Percentiles rank a stretch among this genome's conserved stretches.
Conservation (phyloP, 495 filamentous ascomycete species). For the Penicillium silybi region DNA sequence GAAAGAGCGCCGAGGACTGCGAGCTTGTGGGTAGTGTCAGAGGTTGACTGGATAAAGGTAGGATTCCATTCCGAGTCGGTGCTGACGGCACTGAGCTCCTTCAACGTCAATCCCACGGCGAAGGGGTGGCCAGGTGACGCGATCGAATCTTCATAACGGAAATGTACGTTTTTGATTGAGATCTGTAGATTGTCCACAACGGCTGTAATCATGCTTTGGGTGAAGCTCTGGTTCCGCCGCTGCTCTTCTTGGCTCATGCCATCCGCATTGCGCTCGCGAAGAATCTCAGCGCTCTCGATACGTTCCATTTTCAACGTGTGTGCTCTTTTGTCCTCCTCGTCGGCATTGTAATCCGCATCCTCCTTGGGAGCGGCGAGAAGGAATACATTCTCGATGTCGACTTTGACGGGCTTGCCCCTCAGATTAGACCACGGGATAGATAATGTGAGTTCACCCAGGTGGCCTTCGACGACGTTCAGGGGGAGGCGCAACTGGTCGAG, state of each 20-base stretch:
- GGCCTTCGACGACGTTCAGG: constrained; percentile 92
- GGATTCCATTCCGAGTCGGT: constrained; percentile 92
- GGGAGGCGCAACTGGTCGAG: constrained; percentile 94
- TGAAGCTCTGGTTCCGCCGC: constrained; percentile 94
- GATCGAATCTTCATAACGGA: constrained; percentile 97
- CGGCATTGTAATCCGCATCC: constrained; percentile 86
- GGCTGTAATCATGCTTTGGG: constrained; percentile 86
- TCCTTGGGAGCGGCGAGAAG: constrained; percentile 90
- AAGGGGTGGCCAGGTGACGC: constrained; percentile 94
- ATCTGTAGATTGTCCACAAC: constrained; percentile 98
- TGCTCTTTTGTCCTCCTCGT: constrained; percentile 78
- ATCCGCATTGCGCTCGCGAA: constrained; percentile 87
- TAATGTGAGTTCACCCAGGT: constrained; percentile 84
- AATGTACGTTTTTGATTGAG: constrained; percentile 94
- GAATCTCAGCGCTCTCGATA: constrained; percentile 87
- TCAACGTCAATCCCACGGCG: constrained; percentile 81
- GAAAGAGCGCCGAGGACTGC: constrained; percentile 83
- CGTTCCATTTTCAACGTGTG: constrained; percentile 96
- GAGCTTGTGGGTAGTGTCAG: constrained; percentile 81
- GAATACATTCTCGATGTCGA: constrained; percentile 95
- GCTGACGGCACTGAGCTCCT: constrained; percentile 94
- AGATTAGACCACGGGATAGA: constrained; percentile 96
- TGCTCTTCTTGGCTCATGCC: constrained; percentile 93
- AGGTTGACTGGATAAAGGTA: constrained; percentile 86
- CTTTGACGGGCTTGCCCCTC: constrained; percentile 85